Evolutionary conservation across 2,329 filamentous ascomycete genomes (phyloP), one percentile per base, ranked within the genome.

Genomic region (Sporothrix luriei): DNA sequence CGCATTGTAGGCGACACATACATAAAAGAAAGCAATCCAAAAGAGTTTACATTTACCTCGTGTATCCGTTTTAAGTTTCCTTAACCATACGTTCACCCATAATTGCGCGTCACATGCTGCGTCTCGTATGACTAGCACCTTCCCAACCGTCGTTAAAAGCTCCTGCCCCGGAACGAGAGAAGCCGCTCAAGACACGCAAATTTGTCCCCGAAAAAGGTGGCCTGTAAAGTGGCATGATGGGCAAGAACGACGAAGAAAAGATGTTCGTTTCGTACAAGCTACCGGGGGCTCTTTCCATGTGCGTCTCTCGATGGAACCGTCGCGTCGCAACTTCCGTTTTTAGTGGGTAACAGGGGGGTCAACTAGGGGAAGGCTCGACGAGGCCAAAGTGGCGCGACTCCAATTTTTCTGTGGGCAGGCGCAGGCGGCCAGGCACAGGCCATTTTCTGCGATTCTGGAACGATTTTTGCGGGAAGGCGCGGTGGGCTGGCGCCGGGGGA

Each of bases 371-470:
- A 65, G 61, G 61, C 43, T 38, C 61, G 61, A 65, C 43, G 16
- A 65, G 46, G 61, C 61, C 33, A 49, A 64, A 26, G 62, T 49
- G 16, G 62, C n/a, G 59, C 59, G 21, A 26, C 62, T 65, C 62
- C 62, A 38, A 65, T 51, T 65, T 51, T 65, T 48, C 3, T 11
- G 62, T 33, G 48, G 46, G 16, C 16, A 40, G 10, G 38, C 3
- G 38, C 4, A 43, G 38, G 21, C 38, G 24, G 33, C 33, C 51
- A 65, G 62, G 65, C 51, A 55, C 68, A 69, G 57, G 40, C 70
- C 70, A 71, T 67, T 69, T 69, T 67, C 38, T 26, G 55, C 48
- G 49, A 71, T 69, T 71, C 70, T 71, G 64, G 70, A 67, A 67
- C 68, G 70, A 71, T 70, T 68, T 55, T 24, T 54, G 38, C 49